These are phyloP conservation scores for Kwoniella newhampshirensis DNA, from an alignment of 768 basidiomycete genomes.

Conservation along the genomic window DNA sequence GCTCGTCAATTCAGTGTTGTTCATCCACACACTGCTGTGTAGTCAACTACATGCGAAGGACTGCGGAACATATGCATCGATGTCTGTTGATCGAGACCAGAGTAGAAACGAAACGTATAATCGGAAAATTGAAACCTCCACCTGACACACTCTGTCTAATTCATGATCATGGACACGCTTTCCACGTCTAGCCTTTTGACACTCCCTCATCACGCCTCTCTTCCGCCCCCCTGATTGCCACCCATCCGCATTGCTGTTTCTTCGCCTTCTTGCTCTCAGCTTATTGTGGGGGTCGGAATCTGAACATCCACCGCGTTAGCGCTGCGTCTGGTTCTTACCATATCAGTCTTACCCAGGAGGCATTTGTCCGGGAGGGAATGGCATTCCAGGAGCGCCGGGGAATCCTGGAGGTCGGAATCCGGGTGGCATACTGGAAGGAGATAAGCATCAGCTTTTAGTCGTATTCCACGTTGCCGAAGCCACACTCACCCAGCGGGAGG, in stretches of 20 bases:
- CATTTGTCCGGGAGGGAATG: constrained; percentile 52
- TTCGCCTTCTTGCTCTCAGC: too few species aligned
- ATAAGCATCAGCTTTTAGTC: neutral
- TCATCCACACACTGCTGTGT: neutral
- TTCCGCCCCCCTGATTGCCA: too few species aligned
- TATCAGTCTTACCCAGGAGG: constrained; percentile 52
- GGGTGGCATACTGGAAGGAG: constrained; percentile 42
- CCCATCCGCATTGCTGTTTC: too few species aligned
- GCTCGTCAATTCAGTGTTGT: too few species aligned
- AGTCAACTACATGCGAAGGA: neutral
- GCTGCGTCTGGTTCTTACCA: neutral
- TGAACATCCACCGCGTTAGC: constrained; percentile 15
- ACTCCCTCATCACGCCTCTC: too few species aligned
- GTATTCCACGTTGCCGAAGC: neutral
- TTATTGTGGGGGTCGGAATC: constrained; percentile 50
- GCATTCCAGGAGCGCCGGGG: constrained; percentile 46
- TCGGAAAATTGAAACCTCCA: neutral
- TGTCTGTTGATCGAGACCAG: neutral
- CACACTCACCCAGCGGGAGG: constrained; percentile 43
- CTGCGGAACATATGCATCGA: constrained; percentile 6
- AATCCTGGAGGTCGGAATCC: constrained; percentile 52
- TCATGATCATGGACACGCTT: too few species aligned
- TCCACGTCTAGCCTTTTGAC: too few species aligned
- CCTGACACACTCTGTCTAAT: too few species aligned
- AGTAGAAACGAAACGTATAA: neutral